Evolutionary conservation across 2,329 filamentous ascomycete genomes (phyloP).

Genomic region (Anthostomella pinea): DNA sequence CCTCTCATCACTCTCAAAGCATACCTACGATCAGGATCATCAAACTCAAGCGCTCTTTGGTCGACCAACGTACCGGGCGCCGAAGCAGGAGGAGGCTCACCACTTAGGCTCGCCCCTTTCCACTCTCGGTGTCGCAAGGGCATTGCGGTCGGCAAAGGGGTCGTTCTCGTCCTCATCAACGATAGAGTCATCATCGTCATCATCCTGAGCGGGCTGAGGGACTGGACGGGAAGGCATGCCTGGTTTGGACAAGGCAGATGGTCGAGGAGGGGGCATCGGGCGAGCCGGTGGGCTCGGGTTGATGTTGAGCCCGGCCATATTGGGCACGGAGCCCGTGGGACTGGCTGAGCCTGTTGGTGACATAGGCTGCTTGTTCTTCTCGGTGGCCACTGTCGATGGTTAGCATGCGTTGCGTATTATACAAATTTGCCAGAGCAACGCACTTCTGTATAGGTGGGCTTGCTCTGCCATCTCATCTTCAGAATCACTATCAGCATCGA

Average conservation of each 20-base stretch:
- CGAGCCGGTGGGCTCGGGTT: conserved; percentile 35
- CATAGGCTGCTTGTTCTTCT: conserved; percentile 48
- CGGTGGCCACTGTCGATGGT: conserved; percentile 46
- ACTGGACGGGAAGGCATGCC: conserved; percentile 47
- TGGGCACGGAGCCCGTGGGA: conserved; percentile 35
- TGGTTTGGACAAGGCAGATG: conserved; percentile 47
- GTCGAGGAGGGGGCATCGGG: conserved; percentile 46
- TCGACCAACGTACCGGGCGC: neutral
- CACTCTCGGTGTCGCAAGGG: conserved; percentile 44
- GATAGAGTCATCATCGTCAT: conserved; percentile 51
- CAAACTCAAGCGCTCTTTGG: too few relatives aligned
- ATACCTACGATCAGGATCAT: neutral
- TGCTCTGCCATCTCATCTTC: conserved; percentile 67
- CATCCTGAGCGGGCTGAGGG: conserved; percentile 46
- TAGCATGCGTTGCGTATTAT: conserved; percentile 15
- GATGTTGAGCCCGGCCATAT: conserved; percentile 46
- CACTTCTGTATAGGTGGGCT: conserved; percentile 62
- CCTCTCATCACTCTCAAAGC: too few relatives aligned
- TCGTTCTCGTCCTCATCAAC: conserved; percentile 79
- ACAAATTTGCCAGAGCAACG: conserved; percentile 21
- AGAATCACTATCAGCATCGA: conserved; percentile 71
- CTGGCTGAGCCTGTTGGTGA: conserved; percentile 36
- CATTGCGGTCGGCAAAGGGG: conserved; percentile 83
- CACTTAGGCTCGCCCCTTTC: conserved; percentile 39
- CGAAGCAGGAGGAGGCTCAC: conserved; percentile 15